Evolutionary conservation across 2,329 filamentous ascomycete genomes (phyloP).

Genomic region (Plectosphaerella sp.): DNA sequence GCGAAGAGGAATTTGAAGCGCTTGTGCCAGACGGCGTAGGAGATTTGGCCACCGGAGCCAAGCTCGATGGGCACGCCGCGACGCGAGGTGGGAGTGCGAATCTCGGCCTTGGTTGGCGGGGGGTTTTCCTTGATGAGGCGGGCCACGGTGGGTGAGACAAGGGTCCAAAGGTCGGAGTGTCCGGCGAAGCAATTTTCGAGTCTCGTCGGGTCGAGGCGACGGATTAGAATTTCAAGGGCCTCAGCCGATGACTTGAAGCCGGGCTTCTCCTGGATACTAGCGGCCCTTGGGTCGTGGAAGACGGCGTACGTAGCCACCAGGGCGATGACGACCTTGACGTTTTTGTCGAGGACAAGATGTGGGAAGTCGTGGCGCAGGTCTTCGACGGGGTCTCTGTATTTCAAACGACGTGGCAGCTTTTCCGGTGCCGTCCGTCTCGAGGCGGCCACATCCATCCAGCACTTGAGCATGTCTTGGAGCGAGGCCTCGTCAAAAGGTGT

Average conservation of each 20-base stretch:
- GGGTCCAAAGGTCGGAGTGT: slow-evolving; percentile 5
- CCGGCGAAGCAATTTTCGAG: slow-evolving; percentile 5
- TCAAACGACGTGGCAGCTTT: background rate
- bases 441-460: slow-evolving; percentile 33
- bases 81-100: background rate
- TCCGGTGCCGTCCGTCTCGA: background rate
- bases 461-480: slow-evolving; percentile 22
- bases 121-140: background rate
- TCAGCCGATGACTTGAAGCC: slow-evolving; percentile 3
- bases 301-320: slow-evolving; percentile 10
- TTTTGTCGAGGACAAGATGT: background rate
- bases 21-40: slow-evolving; percentile 10
- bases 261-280: background rate
- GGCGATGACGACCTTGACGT: background rate
- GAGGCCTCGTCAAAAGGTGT: slow-evolving; percentile 1
- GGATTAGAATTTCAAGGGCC: slow-evolving; percentile 6
- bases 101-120: background rate
- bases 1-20: slow-evolving; percentile 6
- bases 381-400: background rate
- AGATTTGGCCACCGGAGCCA: background rate
- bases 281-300: slow-evolving; percentile 5
- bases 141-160: slow-evolving; percentile 2
- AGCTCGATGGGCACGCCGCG: background rate
- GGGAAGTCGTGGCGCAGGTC: background rate
- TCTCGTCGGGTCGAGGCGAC: slow-evolving; percentile 6